Conservation (phyloP, 2,329 filamentous ascomycete genomes). For the Xylariaceae sp. region DNA sequence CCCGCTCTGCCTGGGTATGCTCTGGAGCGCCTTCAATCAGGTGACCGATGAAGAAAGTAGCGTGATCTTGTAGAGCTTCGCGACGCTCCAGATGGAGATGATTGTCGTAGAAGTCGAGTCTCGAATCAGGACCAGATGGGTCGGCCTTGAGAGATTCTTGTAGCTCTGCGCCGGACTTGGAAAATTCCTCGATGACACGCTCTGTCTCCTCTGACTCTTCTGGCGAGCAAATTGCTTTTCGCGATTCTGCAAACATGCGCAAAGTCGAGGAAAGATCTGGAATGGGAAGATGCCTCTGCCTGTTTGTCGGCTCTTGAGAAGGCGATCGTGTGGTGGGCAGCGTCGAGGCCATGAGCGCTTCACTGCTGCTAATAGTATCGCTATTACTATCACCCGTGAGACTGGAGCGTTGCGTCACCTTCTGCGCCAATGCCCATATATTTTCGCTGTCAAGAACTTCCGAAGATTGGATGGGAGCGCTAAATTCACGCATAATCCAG, state of each 20-base stretch:
- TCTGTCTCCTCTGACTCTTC: neutral
- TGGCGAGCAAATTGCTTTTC: neutral
- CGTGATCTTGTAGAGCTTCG: no score
- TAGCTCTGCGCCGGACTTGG: neutral
- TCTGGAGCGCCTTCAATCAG: no score
- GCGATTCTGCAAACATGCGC: neutral
- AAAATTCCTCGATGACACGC: neutral
- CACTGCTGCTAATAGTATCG: no score
- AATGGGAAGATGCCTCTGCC: neutral
- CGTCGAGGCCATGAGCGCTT: neutral
- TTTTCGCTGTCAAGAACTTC: no score
- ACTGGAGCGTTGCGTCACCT: no score
- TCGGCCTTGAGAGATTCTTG: neutral
- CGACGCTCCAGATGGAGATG: neutral
- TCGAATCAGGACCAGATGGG: neutral
- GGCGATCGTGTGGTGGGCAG: neutral
- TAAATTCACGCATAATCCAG: no score
- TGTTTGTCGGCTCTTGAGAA: neutral
- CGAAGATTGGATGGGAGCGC: no score
- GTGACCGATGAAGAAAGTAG: no score
- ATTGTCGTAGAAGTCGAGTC: neutral
- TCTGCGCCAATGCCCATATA: no score
- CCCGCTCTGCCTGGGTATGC: no score
- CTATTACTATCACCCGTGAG: no score
- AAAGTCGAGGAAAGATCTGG: neutral